Evolutionary conservation across 345 rosid genomes (phyloP), one percentile per base, ranked within the genome.

Genomic region (Melaleuca quinquenervia): DNA sequence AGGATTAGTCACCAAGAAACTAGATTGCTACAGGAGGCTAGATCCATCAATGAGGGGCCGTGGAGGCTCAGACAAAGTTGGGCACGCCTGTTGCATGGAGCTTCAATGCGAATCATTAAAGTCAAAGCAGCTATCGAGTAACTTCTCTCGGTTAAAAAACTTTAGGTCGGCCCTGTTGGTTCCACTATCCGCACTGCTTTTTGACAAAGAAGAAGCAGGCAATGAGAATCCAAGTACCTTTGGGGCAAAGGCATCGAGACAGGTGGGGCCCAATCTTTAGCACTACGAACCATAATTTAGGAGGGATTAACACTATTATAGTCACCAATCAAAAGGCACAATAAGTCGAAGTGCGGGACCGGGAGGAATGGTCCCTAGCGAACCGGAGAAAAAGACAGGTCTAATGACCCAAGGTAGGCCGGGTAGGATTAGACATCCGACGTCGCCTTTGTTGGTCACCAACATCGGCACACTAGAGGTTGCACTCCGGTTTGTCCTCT

Each of bases 401-500:
- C 86, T 12, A 50, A 21, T 27, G 58, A 52, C 70, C 64, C 52
- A 5, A 52, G 75, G 54, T 36, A 14, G 85, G 54, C 36, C 18
- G 74, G 75, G 14, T 62, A 29, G 5, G 75, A 62, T 15, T 29
- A 29, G 44, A 29, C 75, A 29, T 62, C 75, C 29, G 75, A 62
- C 75, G 44, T 15, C 29, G 87, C 86, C 88, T 6, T 50, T 83
- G 85, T 85, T 70, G 84, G 75, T 76, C 62, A 84, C 90, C 84
- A 64, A 84, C 85, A 90, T 21, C 11, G 64, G 84, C 82, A 48
- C 53, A 50, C 44, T 29, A 27, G 85, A 82, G 82, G 85, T 90
- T 83, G 56, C 18, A 52, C 86, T 84, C 62, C 29, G 64, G 84
- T 41, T 85, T 92, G 93, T 91, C 92, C 83, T 82, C 83, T 51